Evolutionary conservation across 2,329 filamentous ascomycete genomes (phyloP).

Genomic region (Lecanicillium sp.): DNA sequence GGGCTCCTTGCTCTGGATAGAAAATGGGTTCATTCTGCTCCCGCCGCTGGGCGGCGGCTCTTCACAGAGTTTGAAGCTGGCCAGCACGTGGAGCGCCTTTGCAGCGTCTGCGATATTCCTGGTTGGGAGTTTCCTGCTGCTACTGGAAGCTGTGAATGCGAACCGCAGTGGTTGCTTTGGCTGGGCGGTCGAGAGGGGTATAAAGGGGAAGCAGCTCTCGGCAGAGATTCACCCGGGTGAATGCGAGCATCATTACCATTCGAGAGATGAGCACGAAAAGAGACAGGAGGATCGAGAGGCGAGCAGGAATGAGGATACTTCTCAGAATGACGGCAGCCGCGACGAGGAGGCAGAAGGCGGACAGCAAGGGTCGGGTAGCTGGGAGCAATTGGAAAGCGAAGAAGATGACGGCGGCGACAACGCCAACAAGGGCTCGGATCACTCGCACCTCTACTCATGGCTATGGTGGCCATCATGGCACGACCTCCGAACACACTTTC

Average conservation of each 20-base stretch:
- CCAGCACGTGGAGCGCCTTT: constrained; percentile 4
- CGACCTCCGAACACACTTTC: constrained; percentile 1
- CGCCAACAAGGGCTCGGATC: too few relatives aligned
- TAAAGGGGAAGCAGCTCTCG: neutral
- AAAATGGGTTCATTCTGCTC: neutral
- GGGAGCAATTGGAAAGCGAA: too few relatives aligned
- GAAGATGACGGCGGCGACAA: too few relatives aligned
- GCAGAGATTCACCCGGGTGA: neutral
- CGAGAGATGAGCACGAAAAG: too few relatives aligned
- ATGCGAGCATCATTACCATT: constrained; percentile 1
- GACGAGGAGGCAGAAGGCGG: too few relatives aligned
- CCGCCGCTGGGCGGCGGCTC: neutral
- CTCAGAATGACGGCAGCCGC: too few relatives aligned
- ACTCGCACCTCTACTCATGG: constrained; percentile 1
- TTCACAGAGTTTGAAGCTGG: neutral
- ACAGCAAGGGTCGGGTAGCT: too few relatives aligned
- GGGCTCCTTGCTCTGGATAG: constrained; percentile 3
- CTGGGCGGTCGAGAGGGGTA: constrained; percentile 3
- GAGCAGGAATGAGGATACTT: too few relatives aligned
- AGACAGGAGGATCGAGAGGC: too few relatives aligned
- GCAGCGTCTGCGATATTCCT: constrained; percentile 2
- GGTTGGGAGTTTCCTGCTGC: neutral
- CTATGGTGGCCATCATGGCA: constrained; percentile 5
- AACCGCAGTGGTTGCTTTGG: constrained; percentile 5
- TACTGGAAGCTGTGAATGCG: constrained; percentile 7